Evolutionary conservation across 2,329 filamentous ascomycete genomes (phyloP), one percentile per base, ranked within the genome.

Genomic region (Penicillium sp.): DNA sequence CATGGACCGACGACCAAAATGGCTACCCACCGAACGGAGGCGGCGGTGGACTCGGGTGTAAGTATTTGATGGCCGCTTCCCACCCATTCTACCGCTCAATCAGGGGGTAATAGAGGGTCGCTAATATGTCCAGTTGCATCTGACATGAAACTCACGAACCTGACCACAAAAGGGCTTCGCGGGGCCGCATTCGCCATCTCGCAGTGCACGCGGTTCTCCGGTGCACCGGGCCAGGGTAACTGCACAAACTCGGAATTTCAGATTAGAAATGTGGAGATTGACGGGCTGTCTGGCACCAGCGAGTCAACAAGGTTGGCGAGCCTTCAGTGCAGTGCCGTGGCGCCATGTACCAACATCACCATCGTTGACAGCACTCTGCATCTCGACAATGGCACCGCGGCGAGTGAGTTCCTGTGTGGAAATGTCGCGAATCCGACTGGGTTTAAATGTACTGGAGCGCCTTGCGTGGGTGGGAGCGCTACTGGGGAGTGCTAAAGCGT

Each of bases 11-110:
- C 17, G 63, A 74, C 9, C 69, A 70, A 32, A 69, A 69, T 26
- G 75, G 76, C 17, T 76, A 72, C 44, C 76, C 77, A 1, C 78
- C 78, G 1, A 82, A 83, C 54, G 78, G 79, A 15, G 79, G 78
- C 2, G 78, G 78, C 10, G 79, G 76, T 15, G 79, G 79, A 3
- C 58, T 75, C 0, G 78, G 78, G 9, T 70, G 78, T 79, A 60
- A 61, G 75, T 59, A 37, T 3, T 26, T 12, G 3, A 6, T 35
- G 7, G 7, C n/a, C 9, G 13, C 22, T 17, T 33, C 12, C n/a
- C n/a, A 4, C 4, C 24, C 10, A 4, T 12, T 4, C 28, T 29
- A 28, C 28, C 10, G 28, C 26, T 12, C 28, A 29, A 29, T 29
- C 10, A 4, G 1, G 28, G 28, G 4, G 28, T 29, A 29, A 29